These are phyloP conservation scores for Irpex lacteus DNA, from an alignment of 1,284 basidiomycete genomes.

Conservation along the genomic window DNA sequence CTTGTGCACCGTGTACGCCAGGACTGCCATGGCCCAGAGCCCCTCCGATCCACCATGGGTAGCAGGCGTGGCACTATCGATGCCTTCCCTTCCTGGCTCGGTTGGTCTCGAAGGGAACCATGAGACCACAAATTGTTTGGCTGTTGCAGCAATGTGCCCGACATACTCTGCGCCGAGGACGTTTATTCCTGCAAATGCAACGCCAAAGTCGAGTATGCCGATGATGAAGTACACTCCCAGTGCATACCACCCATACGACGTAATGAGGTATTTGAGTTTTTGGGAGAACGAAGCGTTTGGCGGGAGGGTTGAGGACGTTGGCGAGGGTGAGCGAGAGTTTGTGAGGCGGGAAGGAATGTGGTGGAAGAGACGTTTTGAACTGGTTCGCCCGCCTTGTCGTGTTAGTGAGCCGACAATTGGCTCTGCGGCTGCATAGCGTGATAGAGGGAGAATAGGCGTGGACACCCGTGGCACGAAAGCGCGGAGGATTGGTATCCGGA, in stretches of 20 bases:
- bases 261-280: slow-evolving; percentile 83
- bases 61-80: slow-evolving; percentile 34
- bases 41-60: slow-evolving; percentile 52
- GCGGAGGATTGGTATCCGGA: slow-evolving; percentile 32
- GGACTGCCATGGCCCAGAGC: slow-evolving; percentile 86
- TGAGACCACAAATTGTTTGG: slow-evolving; percentile 48
- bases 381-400: slow-evolving; percentile 27
- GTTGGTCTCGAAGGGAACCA: slow-evolving; percentile 48
- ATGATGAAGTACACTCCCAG: slow-evolving; percentile 82
- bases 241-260: slow-evolving; percentile 92
- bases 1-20: slow-evolving; percentile 97
- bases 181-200: slow-evolving; percentile 85
- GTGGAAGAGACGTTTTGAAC: slow-evolving; percentile 43
- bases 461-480: slow-evolving; percentile 32
- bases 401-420: slow-evolving; percentile 18
- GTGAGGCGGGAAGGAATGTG: slow-evolving; percentile 44
- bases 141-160: slow-evolving; percentile 58
- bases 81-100: slow-evolving; percentile 65
- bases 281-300: slow-evolving; percentile 60
- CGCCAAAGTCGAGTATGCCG: slow-evolving; percentile 72
- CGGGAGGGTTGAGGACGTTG: slow-evolving; percentile 29
- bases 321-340: slow-evolving; percentile 22
- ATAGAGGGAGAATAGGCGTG: slow-evolving; percentile 38
- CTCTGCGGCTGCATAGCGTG: slow-evolving; percentile 25
- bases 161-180: slow-evolving; percentile 91